A percentile compares a stretch with the other conserved stretches of the same genome.
Conservation (phyloP, 1,284 basidiomycete species). For the Trametes hirsuta region DNA sequence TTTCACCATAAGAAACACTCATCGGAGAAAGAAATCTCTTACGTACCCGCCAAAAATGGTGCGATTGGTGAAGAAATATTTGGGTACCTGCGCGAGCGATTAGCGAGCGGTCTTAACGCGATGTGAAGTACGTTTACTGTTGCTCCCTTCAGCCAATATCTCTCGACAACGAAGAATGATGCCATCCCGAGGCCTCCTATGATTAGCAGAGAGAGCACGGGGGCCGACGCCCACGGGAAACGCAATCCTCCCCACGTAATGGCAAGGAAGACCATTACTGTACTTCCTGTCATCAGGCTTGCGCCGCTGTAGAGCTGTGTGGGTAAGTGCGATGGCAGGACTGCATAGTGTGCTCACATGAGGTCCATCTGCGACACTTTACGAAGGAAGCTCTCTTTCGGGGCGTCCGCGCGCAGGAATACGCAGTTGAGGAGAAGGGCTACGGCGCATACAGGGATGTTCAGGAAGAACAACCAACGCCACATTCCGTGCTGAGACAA, state of each 20-base stretch:
- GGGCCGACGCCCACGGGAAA: conserved; percentile 22
- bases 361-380: conserved; percentile 41
- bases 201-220: conserved; percentile 24
- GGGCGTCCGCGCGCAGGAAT: conserved; percentile 25
- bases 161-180: conserved; percentile 22
- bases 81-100: conserved; percentile 26
- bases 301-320: conserved; percentile 14
- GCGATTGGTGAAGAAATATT: conserved; percentile 32
- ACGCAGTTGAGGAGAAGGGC: conserved; percentile 8
- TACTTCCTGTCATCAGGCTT: conserved; percentile 18
- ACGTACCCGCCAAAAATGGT: conserved; percentile 37
- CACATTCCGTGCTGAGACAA: conserved; percentile 9
- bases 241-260: conserved; percentile 26
- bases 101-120: background rate
- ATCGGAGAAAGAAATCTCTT: no score
- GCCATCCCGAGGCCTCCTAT: conserved; percentile 18
- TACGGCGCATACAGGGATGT: conserved; percentile 17
- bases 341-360: conserved; percentile 31
- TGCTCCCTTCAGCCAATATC: conserved; percentile 9
- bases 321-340: background rate
- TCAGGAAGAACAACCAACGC: conserved; percentile 21
- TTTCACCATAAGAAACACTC: background rate
- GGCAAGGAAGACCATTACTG: conserved; percentile 16
- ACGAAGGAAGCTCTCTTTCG: conserved; percentile 27
- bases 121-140: background rate